Base-by-base conservation (phyloP, 164 flowering plant species). In the Magnolia changhungtana region DNA sequence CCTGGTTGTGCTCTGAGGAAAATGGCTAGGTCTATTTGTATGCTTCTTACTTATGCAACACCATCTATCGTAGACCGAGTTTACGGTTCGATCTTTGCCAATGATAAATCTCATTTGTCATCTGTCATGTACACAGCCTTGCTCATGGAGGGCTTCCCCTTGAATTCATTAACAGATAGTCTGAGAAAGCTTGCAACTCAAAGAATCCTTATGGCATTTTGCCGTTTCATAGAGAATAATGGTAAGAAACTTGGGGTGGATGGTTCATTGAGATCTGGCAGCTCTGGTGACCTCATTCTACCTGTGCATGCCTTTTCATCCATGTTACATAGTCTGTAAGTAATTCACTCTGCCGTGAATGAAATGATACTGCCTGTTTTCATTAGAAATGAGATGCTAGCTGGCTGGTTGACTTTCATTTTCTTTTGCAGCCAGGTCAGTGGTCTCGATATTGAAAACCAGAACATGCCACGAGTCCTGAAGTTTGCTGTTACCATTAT, bases 91-190 rank as follows among this genome's bases (percentile, higher is more conserved):
- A 69, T 88, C 72, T 24, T 84, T 58, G 72, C 71, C 61, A 83
- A 83, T 69, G 84, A 83, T 8, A 79, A 72, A 80, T 81, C 84
- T 73, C 84, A 85, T 8, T 71, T 73, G 19, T 84, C 92, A 66
- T 80, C 82, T 24, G 74, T 81, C 50, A 73, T 90, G 77, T 77
- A 76, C 76, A 50, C 84, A 68, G 90, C 90, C 23, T 80, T 96
- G 82, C 89, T 96, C 58, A 75, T 85, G 87, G 99, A 96, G 82
- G 99, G 97, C 4, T 90, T 92, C 80, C 91, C 96, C 27, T 78
- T 92, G 31, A 81, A 88, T 76, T 81, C 82, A 23, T 85, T 96
- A 19, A 84, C 97, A 67, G 90, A 89, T 64, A 82, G 81, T 72
- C 74, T 87, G 76, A 86, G 82, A 85, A 82, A 45, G 29, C 71